Percentiles rank a stretch among this genome's conserved stretches.
Conservation (phyloP, 2,329 filamentous ascomycete species). For the Diaporthe sp. region DNA sequence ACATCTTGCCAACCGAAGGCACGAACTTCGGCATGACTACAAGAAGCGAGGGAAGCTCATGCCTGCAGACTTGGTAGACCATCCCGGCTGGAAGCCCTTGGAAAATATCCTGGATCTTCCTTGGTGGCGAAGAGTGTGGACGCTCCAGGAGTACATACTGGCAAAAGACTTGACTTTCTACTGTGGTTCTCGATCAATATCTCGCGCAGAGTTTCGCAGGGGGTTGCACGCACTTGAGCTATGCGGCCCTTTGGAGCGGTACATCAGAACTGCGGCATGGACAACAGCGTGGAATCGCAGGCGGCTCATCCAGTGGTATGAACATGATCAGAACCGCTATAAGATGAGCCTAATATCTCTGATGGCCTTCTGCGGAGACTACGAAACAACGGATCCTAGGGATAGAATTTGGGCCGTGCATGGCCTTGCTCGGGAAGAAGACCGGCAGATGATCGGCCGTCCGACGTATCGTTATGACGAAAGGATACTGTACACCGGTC, state of each 20-base stretch:
- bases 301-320: constrained; percentile 34
- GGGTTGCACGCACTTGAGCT: constrained; percentile 28
- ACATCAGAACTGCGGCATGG: constrained; percentile 11
- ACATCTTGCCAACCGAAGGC: constrained; percentile 22
- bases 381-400: constrained; percentile 31
- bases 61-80: constrained; percentile 19
- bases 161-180: constrained; percentile 30
- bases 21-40: constrained; percentile 14
- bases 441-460: constrained; percentile 31
- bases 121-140: constrained; percentile 38
- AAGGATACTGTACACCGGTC: constrained; percentile 28
- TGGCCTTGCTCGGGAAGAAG: constrained; percentile 28
- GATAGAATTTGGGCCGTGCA: constrained; percentile 35
- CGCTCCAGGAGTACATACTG: constrained; percentile 37
- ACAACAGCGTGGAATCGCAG: constrained; percentile 34
- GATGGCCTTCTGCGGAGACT: constrained; percentile 37
- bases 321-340: constrained; percentile 2
- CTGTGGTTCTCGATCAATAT: constrained; percentile 25
- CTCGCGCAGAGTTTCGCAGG: constrained; percentile 17
- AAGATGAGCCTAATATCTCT: constrained; percentile 35
- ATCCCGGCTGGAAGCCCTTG: constrained; percentile 24
- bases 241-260: neutral
- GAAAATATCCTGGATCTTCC: constrained; percentile 9
- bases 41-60: constrained; percentile 8
- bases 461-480: constrained; percentile 34